A percentile compares a stretch with the other conserved stretches of the same genome.
These are phyloP conservation scores for Xylaria multiplex DNA, from an alignment of 2,329 filamentous ascomycete genomes.

Conservation along the genomic window DNA sequence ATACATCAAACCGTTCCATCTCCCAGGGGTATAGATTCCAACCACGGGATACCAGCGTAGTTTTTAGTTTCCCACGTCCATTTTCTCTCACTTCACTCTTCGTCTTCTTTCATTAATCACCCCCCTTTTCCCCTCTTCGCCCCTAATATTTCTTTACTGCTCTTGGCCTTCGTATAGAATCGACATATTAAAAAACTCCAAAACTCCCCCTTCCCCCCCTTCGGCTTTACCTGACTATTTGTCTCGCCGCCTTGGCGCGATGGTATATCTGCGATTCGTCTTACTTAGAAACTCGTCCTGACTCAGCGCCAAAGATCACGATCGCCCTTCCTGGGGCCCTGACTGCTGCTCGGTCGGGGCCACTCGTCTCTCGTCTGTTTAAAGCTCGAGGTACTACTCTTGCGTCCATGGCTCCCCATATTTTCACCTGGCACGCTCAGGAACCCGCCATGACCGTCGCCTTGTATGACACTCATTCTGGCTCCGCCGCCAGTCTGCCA, in stretches of 20 bases:
- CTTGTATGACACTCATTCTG: conserved; percentile 62
- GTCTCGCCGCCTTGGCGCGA: background rate
- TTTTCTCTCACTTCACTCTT: conserved; percentile 13
- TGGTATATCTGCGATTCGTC: background rate
- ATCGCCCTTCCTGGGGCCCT: conserved; percentile 53
- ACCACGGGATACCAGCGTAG: conserved; percentile 26
- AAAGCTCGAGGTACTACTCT: conserved; percentile 38
- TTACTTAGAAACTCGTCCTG: background rate
- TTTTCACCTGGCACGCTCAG: conserved; percentile 59
- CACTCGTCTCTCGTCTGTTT: conserved; percentile 50
- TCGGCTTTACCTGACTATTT: background rate
- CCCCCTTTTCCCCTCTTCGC: background rate
- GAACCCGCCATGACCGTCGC: conserved; percentile 63
- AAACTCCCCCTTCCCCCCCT: background rate
- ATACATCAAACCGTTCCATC: conserved; percentile 16
- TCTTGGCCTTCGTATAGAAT: background rate
- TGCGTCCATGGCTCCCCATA: conserved; percentile 36
- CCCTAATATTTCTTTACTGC: background rate
- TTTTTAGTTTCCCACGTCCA: conserved; percentile 10
- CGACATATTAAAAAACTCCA: background rate
- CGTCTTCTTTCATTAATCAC: conserved; percentile 12
- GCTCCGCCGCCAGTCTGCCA: conserved; percentile 63
- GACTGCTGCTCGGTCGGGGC: conserved; percentile 57
- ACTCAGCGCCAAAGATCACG: conserved; percentile 57
- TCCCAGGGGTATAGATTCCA: conserved; percentile 30